Conservation (phyloP, 2,329 filamentous ascomycete species). For the Stachybotrys chlorohalonatus region DNA sequence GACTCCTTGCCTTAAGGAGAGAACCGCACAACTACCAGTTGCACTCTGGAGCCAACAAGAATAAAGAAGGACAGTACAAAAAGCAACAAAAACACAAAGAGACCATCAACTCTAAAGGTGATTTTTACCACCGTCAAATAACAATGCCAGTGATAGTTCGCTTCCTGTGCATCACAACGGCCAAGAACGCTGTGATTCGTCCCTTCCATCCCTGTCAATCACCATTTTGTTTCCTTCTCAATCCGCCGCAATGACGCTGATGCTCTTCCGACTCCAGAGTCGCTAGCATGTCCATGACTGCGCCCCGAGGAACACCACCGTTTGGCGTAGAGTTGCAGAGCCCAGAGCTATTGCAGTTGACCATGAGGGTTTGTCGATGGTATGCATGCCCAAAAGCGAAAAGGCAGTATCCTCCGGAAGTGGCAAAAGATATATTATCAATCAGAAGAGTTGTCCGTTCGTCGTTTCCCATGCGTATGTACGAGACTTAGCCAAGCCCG, state of each 20-base stretch:
- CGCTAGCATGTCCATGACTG: no score
- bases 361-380: background rate
- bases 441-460: conserved; percentile 32
- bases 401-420: conserved; percentile 27
- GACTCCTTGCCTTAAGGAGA: background rate
- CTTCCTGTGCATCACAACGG: background rate
- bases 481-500: conserved; percentile 18
- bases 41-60: background rate
- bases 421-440: conserved; percentile 15
- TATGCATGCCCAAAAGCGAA: background rate
- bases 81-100: background rate
- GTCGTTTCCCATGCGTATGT: conserved; percentile 24
- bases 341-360: background rate
- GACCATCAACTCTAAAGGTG: background rate
- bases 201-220: no score
- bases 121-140: background rate
- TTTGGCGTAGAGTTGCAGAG: no score
- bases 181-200: background rate
- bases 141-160: background rate
- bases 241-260: no score
- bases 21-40: background rate
- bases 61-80: background rate
- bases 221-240: no score
- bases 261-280: no score
- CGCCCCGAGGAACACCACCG: no score